phyloP scores from a whole-genome alignment of 1,139 yeast genomes.

The Geotrichum candidum region DNA sequence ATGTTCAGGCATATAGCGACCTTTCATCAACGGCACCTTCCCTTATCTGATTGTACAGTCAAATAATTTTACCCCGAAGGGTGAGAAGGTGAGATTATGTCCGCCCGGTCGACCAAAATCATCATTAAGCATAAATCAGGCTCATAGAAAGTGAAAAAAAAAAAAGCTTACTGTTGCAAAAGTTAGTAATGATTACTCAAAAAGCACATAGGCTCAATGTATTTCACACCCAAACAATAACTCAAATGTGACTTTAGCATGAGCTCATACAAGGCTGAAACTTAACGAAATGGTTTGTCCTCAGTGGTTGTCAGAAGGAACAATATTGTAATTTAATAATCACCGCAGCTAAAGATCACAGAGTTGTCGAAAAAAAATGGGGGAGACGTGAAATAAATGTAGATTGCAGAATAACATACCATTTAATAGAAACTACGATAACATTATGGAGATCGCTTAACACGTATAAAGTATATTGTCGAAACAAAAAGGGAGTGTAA shows the following conservation, averaged over 20 bases:
- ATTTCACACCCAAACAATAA: neutral
- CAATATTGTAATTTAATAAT: slow-evolving; percentile 13
- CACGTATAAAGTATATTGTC: neutral
- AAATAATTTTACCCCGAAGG: slow-evolving; percentile 9
- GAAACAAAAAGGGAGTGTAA: neutral
- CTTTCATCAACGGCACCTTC: slow-evolving; percentile 16
- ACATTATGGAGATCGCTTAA: neutral
- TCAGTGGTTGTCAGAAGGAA: slow-evolving; percentile 17
- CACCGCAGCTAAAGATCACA: slow-evolving; percentile 4
- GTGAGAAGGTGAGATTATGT: slow-evolving; percentile 16
- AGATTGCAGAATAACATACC: neutral
- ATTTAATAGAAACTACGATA: slow-evolving; percentile 5
- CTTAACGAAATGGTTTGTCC: slow-evolving; percentile 18
- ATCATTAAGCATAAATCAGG: slow-evolving; percentile 12
- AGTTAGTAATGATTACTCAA: neutral
- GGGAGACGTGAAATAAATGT: neutral
- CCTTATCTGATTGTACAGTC: slow-evolving; percentile 16
- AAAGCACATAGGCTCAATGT: neutral
- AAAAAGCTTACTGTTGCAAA: slow-evolving; percentile 3
- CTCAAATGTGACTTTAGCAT: neutral
- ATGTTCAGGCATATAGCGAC: slow-evolving; percentile 12
- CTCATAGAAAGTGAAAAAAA: neutral
- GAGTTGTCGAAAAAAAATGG: neutral
- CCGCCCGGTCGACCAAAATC: slow-evolving; percentile 22
- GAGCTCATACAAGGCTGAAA: slow-evolving; percentile 21